Evolutionary conservation across 2,329 filamentous ascomycete genomes (phyloP).

Genomic region (Trichocomaceae sp.): DNA sequence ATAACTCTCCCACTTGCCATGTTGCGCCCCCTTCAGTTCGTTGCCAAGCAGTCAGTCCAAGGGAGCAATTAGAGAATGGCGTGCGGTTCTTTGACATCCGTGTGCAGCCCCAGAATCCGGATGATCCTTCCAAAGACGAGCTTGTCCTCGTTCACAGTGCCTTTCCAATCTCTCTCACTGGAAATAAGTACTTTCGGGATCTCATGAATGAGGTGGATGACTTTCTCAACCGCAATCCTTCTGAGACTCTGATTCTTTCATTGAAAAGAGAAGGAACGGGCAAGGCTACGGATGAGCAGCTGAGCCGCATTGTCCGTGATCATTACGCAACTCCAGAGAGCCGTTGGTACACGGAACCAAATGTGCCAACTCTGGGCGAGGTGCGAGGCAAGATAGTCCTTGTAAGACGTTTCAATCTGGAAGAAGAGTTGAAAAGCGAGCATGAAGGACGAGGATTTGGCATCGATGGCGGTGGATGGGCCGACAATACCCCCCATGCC

Average conservation of each 20-base stretch:
- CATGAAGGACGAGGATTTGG: conserved; percentile 49
- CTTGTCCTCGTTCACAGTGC: conserved; percentile 81
- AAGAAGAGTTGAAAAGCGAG: conserved; percentile 40
- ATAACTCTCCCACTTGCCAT: conserved; percentile 85
- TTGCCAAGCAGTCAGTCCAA: conserved; percentile 75
- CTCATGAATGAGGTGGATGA: conserved; percentile 63
- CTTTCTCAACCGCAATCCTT: conserved; percentile 71
- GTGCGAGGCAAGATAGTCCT: conserved; percentile 77
- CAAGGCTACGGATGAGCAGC: conserved; percentile 68
- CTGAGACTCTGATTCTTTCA: conserved; percentile 77
- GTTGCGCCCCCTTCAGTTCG: conserved; percentile 83
- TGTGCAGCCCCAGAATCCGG: conserved; percentile 58
- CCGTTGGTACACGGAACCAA: conserved; percentile 72
- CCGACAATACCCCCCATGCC: conserved; percentile 78
- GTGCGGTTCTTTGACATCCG: conserved; percentile 93
- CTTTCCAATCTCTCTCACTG: conserved; percentile 80
- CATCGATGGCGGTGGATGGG: conserved; percentile 63
- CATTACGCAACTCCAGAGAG: conserved; percentile 57
- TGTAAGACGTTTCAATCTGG: conserved; percentile 69
- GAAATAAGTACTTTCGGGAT: conserved; percentile 69
- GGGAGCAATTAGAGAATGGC: conserved; percentile 76
- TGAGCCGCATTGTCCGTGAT: conserved; percentile 64
- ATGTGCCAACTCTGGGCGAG: conserved; percentile 70
- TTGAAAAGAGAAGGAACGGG: conserved; percentile 89
- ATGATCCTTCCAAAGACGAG: conserved; percentile 55